These are phyloP conservation scores for Globisporangium echinulatum DNA, from an alignment of 352 stramenopile species.

Conservation along the genomic window DNA sequence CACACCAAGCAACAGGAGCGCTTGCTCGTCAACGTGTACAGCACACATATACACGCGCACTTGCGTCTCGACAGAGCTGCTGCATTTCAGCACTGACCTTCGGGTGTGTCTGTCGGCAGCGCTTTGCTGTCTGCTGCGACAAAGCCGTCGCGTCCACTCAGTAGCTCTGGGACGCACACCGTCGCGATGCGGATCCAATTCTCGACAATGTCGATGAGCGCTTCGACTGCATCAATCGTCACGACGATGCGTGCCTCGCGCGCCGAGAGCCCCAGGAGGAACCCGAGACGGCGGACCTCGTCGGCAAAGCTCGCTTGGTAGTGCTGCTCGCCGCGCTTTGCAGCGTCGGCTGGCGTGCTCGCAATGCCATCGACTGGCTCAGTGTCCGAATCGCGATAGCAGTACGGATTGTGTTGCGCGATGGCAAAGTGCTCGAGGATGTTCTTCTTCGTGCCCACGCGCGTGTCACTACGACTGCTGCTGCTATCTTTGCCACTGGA, in stretches of 20 bases:
- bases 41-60: background rate
- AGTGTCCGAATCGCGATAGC: slow-evolving; percentile 46
- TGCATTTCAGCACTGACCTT: background rate
- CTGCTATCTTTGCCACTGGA: too few species aligned
- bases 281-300: slow-evolving; percentile 44
- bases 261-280: slow-evolving; percentile 47
- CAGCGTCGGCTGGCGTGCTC: slow-evolving; percentile 4
- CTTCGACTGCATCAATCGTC: slow-evolving; percentile 51
- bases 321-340: slow-evolving; percentile 13
- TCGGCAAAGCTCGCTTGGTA: slow-evolving; percentile 29
- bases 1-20: too few species aligned
- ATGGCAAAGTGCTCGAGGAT: slow-evolving; percentile 76
- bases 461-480: slow-evolving; percentile 7
- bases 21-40: background rate
- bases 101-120: background rate
- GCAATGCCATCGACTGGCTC: slow-evolving; percentile 3
- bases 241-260: slow-evolving; percentile 54
- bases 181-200: slow-evolving; percentile 53
- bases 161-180: slow-evolving; percentile 37
- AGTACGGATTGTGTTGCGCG: slow-evolving; percentile 66
- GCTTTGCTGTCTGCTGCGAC: background rate
- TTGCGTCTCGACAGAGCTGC: background rate
- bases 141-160: slow-evolving; percentile 6
- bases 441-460: slow-evolving; percentile 33
- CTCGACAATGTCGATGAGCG: slow-evolving; percentile 57